phyloP scores from a whole-genome alignment of 2,329 filamentous ascomycete species.

The Trichoderma sp. region DNA sequence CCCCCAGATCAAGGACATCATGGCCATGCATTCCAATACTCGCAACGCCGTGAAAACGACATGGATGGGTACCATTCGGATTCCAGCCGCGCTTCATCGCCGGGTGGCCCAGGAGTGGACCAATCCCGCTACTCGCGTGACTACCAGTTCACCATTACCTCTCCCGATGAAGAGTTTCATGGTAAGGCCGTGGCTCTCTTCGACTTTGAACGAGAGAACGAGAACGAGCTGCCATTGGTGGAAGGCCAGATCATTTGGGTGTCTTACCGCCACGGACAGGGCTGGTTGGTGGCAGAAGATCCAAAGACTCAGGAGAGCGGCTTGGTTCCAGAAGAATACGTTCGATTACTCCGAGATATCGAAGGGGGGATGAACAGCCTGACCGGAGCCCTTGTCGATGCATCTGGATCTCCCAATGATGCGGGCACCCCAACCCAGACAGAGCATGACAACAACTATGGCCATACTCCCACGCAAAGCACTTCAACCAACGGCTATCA shows the following conservation, averaged over 20 bases:
- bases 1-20: slow-evolving; percentile 64
- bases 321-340: slow-evolving; percentile 94
- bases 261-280: slow-evolving; percentile 92
- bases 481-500: slow-evolving; percentile 63
- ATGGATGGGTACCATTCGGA: slow-evolving; percentile 61
- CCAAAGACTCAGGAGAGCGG: slow-evolving; percentile 93
- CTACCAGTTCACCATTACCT: slow-evolving; percentile 93
- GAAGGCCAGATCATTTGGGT: slow-evolving; percentile 97
- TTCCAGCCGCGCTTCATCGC: slow-evolving; percentile 61
- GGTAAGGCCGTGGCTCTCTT: slow-evolving; percentile 94
- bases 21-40: slow-evolving; percentile 48
- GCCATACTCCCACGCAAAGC: slow-evolving; percentile 51
- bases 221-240: slow-evolving; percentile 88
- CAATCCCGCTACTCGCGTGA: slow-evolving; percentile 84
- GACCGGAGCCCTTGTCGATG: slow-evolving; percentile 60
- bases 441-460: slow-evolving; percentile 52
- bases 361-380: slow-evolving; percentile 83
- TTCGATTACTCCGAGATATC: slow-evolving; percentile 87
- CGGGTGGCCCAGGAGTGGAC: slow-evolving; percentile 61
- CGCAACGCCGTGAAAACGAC: slow-evolving; percentile 45
- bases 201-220: slow-evolving; percentile 92
- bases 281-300: slow-evolving; percentile 96
- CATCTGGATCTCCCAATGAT: slow-evolving; percentile 55
- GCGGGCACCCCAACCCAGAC: slow-evolving; percentile 63
- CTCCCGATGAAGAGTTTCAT: slow-evolving; percentile 95